Evolutionary conservation across 2,329 filamentous ascomycete species (phyloP).

Genomic region (Metarhizium guizhouense): DNA sequence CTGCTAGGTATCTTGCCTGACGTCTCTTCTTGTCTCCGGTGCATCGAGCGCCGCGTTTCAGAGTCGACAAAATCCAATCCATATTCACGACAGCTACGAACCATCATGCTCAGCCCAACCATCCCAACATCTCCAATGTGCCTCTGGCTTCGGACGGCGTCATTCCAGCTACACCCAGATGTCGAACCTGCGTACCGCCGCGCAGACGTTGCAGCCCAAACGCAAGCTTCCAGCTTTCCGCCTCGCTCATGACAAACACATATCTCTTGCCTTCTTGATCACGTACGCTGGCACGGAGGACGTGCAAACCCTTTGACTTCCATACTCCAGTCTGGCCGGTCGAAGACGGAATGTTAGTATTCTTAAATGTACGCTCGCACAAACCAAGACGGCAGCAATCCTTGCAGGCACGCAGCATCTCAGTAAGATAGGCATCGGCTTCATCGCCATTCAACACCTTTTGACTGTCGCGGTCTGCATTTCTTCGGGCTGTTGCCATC

Average conservation of each 20-base stretch:
- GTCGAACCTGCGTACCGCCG: constrained; percentile 49
- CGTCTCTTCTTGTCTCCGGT: background rate
- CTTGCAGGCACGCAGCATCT: constrained; percentile 57
- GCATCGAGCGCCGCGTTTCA: background rate
- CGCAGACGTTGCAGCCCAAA: constrained; percentile 52
- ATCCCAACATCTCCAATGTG: constrained; percentile 51
- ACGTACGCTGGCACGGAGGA: constrained; percentile 54
- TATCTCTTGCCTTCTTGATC: constrained; percentile 60
- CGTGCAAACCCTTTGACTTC: constrained; percentile 47
- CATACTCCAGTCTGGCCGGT: constrained; percentile 42
- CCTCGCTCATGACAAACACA: constrained; percentile 54
- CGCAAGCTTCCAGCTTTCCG: constrained; percentile 60
- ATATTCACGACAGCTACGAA: background rate
- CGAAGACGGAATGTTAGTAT: constrained; percentile 31
- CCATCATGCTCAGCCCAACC: constrained; percentile 21
- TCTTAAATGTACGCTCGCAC: constrained; percentile 33
- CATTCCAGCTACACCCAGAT: constrained; percentile 50
- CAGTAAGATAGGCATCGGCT: constrained; percentile 53
- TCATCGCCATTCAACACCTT: constrained; percentile 53
- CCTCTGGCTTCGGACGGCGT: constrained; percentile 42
- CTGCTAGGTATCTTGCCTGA: background rate
- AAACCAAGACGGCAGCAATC: constrained; percentile 50
- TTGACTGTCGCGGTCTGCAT: constrained; percentile 37
- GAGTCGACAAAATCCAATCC: background rate
- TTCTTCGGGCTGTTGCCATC: constrained; percentile 37